Evolutionary conservation across 2,329 filamentous ascomycete genomes (phyloP).

Genomic region (Penicillium rolfsii): DNA sequence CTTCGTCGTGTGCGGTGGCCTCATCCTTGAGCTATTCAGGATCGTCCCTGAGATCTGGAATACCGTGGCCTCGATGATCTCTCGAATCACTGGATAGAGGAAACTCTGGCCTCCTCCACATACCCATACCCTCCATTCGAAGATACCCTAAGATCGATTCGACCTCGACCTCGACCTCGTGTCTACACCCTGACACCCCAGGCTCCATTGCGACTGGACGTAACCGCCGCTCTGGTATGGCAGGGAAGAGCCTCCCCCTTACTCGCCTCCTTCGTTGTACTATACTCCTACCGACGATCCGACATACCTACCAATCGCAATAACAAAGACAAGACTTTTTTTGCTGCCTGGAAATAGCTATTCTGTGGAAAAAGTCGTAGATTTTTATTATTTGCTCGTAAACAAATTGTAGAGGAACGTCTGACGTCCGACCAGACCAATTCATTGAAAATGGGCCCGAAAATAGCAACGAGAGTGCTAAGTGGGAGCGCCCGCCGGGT

Average conservation of each 20-base stretch:
- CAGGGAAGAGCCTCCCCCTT: neutral
- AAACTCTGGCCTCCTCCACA: neutral
- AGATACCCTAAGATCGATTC: conserved; percentile 18
- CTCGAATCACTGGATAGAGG: conserved; percentile 28
- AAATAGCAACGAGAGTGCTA: neutral
- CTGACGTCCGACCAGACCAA: neutral
- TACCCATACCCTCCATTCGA: conserved; percentile 1
- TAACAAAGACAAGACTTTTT: neutral
- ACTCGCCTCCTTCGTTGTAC: neutral
- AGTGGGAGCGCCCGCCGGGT: neutral
- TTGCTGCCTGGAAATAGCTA: neutral
- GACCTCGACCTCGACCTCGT: neutral
- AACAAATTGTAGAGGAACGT: neutral
- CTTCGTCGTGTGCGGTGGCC: conserved; percentile 66
- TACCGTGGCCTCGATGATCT: conserved; percentile 34
- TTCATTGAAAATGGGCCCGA: neutral
- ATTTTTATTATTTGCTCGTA: neutral
- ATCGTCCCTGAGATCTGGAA: conserved; percentile 48
- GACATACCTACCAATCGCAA: neutral
- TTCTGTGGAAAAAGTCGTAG: neutral
- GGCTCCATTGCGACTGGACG: conserved; percentile 8
- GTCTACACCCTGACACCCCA: neutral
- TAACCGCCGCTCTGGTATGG: neutral
- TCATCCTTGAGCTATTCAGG: conserved; percentile 61
- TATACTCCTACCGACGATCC: neutral